phyloP scores from a whole-genome alignment of 352 stramenopile species.

The Phytophthora tubulina region DNA sequence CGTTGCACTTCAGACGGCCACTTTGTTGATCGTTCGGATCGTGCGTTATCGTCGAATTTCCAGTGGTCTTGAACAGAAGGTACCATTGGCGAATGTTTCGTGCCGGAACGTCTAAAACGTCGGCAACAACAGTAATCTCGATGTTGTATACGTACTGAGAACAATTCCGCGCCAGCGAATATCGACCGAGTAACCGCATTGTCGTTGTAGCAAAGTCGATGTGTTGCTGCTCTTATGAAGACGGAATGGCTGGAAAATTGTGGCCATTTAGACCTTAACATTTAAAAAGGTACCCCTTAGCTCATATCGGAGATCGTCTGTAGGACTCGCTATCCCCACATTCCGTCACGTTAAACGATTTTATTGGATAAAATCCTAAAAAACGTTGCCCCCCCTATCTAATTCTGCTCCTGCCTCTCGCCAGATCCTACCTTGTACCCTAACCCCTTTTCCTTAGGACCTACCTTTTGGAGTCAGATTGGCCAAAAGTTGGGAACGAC shows the following conservation, averaged over 20 bases:
- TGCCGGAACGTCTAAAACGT: background rate
- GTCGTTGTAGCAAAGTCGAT: background rate
- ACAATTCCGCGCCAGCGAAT: constrained; percentile 19
- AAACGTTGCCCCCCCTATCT: no score
- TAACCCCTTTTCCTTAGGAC: no score
- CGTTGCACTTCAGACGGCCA: constrained; percentile 8
- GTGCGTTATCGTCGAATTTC: background rate
- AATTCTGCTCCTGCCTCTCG: no score
- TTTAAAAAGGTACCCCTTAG: background rate
- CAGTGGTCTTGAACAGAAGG: background rate
- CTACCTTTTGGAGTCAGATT: no score
- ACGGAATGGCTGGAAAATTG: background rate
- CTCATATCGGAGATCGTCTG: no score
- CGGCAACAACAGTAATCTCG: constrained; percentile 2
- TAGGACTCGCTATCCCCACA: no score
- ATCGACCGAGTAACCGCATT: constrained; percentile 18
- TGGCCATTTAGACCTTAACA: constrained; percentile 6
- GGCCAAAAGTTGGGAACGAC: no score
- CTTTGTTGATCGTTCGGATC: background rate
- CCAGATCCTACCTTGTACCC: no score
- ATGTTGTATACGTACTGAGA: constrained; percentile 22
- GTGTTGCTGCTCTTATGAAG: background rate
- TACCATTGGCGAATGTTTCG: background rate
- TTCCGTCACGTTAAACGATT: no score
- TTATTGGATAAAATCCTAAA: no score